phyloP scores from a whole-genome alignment of 2,329 filamentous ascomycete species.

The Paraphoma chrysanthemicola region DNA sequence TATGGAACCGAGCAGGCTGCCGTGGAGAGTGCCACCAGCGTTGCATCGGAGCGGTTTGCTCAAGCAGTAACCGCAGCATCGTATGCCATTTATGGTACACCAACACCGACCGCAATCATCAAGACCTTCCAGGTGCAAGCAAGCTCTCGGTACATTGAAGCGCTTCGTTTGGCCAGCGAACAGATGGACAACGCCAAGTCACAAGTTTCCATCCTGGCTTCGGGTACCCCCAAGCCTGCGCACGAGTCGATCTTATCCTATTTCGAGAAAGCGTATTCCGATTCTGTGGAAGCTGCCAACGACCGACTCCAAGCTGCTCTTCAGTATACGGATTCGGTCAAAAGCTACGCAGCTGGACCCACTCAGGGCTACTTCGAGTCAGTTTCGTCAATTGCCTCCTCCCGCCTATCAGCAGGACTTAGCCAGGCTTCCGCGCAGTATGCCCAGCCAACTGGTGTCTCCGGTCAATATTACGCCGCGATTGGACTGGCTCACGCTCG shows the following conservation, averaged over 20 bases:
- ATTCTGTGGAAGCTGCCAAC: conserved; percentile 68
- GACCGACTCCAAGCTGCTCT: conserved; percentile 64
- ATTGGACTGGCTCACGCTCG: conserved; percentile 79
- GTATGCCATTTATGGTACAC: conserved; percentile 62
- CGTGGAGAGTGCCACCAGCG: conserved; percentile 56
- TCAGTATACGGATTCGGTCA: conserved; percentile 50
- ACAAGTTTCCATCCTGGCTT: conserved; percentile 70
- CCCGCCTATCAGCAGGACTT: conserved; percentile 73
- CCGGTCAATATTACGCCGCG: conserved; percentile 78
- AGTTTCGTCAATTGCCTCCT: conserved; percentile 72
- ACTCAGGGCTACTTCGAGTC: conserved; percentile 61
- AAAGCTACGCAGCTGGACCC: conserved; percentile 49
- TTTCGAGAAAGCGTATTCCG: conserved; percentile 72
- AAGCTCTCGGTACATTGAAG: conserved; percentile 66
- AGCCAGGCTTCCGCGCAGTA: conserved; percentile 75
- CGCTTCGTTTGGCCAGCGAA: conserved; percentile 69
- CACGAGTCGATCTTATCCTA: conserved; percentile 74
- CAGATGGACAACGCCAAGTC: conserved; percentile 72
- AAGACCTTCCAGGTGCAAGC: conserved; percentile 58
- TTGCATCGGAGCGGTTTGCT: conserved; percentile 61
- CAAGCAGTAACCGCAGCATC: conserved; percentile 67
- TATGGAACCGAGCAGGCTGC: conserved; percentile 57
- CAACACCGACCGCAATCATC: conserved; percentile 53
- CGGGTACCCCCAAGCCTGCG: conserved; percentile 71
- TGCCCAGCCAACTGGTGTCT: conserved; percentile 67